Percentiles rank a stretch among this genome's conserved stretches.
Conservation (phyloP, 2,329 filamentous ascomycete species). For the Neurospora sp. region DNA sequence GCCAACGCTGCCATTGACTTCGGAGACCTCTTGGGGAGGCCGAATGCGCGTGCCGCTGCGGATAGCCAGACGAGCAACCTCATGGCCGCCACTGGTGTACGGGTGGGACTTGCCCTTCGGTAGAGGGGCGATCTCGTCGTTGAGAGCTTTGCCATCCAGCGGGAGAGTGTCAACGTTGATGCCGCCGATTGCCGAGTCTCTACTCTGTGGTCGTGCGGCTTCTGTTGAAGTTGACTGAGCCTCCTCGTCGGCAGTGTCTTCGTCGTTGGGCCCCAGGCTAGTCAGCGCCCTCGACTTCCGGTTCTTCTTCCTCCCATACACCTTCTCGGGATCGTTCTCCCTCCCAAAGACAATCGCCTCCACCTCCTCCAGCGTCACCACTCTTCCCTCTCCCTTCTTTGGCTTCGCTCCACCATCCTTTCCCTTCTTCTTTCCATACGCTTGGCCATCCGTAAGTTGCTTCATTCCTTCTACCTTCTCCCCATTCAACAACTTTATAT, state of each 20-base stretch:
- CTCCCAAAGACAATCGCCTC: slow-evolving; percentile 40
- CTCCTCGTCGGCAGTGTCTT: slow-evolving; percentile 10
- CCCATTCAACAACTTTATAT: slow-evolving; percentile 27
- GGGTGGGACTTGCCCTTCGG: neutral
- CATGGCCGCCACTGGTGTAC: slow-evolving; percentile 32
- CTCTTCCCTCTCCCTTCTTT: slow-evolving; percentile 41
- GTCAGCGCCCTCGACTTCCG: slow-evolving; percentile 24
- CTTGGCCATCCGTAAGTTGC: slow-evolving; percentile 11
- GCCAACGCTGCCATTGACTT: slow-evolving; percentile 46
- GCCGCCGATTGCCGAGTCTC: neutral
- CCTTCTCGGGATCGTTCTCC: slow-evolving; percentile 33
- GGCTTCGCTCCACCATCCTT: slow-evolving; percentile 22
- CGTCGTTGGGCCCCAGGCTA: slow-evolving; percentile 16
- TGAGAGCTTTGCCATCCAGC: slow-evolving; percentile 6
- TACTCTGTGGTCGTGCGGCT: neutral
- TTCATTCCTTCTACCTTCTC: slow-evolving; percentile 6
- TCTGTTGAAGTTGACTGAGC: neutral
- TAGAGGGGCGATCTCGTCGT: slow-evolving; percentile 24
- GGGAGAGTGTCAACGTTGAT: neutral
- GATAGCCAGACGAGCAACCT: slow-evolving; percentile 18
- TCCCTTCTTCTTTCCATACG: slow-evolving; percentile 23
- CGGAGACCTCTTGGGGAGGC: slow-evolving; percentile 29
- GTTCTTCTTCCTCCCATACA: slow-evolving; percentile 35
- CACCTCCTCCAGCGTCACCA: slow-evolving; percentile 39
- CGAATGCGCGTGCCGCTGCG: slow-evolving; percentile 27